These are phyloP conservation scores for Solanum clarkiae DNA, from an alignment of 257 asterid species.

Conservation along the genomic window DNA sequence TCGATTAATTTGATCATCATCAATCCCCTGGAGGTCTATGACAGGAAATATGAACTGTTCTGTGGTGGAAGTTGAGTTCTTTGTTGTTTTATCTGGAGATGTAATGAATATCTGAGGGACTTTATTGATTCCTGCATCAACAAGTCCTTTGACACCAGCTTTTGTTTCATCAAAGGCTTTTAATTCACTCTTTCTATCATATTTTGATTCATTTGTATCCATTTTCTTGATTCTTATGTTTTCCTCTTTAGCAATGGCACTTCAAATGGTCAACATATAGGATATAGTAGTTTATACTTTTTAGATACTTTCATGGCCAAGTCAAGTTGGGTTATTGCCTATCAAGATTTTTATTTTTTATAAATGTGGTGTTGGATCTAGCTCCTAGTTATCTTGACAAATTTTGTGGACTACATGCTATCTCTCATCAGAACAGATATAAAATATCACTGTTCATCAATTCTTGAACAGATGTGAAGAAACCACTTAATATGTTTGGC, in stretches of 20 bases:
- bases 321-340: not conserved
- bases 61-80: not conserved
- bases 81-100: not conserved
- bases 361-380: not conserved
- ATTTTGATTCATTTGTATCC: not conserved
- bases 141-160: constrained; percentile 20
- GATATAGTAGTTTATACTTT: not conserved
- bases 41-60: not conserved
- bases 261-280: not conserved
- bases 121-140: constrained; percentile 10
- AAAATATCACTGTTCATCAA: not conserved
- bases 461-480: fast-evolving
- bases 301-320: not conserved
- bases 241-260: not conserved
- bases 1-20: not conserved
- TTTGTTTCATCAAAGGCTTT: constrained; percentile 17
- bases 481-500: not conserved
- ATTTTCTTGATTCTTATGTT: not conserved
- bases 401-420: not conserved
- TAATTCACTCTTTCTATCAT: constrained; percentile 6
- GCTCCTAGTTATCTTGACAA: fast-evolving
- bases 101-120: constrained; percentile 10
- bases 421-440: fast-evolving
- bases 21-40: constrained; percentile 8
- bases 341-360: not conserved